phyloP scores from a whole-genome alignment of 495 filamentous ascomycete genomes.

The Pyrenopolyporus hunteri region DNA sequence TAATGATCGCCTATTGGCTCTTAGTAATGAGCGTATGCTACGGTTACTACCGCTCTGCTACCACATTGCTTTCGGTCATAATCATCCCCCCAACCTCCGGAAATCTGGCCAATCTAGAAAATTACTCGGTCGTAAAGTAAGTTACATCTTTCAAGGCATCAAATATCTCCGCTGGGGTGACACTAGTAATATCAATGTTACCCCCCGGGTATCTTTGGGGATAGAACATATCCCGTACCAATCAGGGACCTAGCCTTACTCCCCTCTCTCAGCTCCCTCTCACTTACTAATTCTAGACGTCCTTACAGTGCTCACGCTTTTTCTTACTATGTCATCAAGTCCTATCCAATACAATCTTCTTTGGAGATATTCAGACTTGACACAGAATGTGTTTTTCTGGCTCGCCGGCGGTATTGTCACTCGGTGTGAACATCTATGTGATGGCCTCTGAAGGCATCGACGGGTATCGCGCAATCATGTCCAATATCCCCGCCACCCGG shows the following conservation, averaged over 20 bases:
- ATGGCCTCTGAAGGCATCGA: neutral
- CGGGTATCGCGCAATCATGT: neutral
- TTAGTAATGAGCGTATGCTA: slow-evolving; percentile 23
- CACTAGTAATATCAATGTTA: slow-evolving; percentile 35
- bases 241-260: slow-evolving; percentile 24
- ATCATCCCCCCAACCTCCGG: slow-evolving; percentile 3
- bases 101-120: neutral
- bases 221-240: slow-evolving; percentile 32
- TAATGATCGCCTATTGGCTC: slow-evolving; percentile 5
- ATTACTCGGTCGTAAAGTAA: slow-evolving; percentile 3
- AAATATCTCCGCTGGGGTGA: slow-evolving; percentile 19
- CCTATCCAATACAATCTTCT: slow-evolving; percentile 14
- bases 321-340: slow-evolving; percentile 30
- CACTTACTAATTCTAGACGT: slow-evolving; percentile 16
- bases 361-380: neutral
- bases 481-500: neutral
- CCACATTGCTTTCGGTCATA: slow-evolving; percentile 1
- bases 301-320: neutral
- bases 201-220: slow-evolving; percentile 11
- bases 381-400: slow-evolving; percentile 1
- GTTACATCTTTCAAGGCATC: slow-evolving; percentile 10
- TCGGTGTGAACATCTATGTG: neutral
- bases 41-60: slow-evolving; percentile 3
- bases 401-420: neutral
- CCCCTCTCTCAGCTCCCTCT: slow-evolving; percentile 19